Evolutionary conservation across 2,329 filamentous ascomycete species (phyloP).

Genomic region (Sporothrix luriei): DNA sequence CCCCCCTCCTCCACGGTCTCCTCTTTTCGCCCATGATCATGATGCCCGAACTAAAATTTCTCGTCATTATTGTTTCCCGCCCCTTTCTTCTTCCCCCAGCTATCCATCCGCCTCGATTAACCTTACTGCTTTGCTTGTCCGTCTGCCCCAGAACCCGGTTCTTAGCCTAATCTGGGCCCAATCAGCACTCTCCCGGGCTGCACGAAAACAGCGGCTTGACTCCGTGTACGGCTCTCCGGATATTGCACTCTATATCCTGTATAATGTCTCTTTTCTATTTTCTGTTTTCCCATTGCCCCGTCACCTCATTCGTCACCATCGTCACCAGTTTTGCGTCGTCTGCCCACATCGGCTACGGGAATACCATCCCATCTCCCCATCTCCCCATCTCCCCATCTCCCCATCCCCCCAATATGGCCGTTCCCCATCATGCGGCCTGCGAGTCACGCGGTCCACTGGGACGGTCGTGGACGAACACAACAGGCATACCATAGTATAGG

Average conservation of each 20-base stretch:
- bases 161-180: constrained; percentile 26
- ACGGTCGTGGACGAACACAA: neutral
- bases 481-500: neutral
- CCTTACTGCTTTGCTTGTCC: constrained; percentile 12
- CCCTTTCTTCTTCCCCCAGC: neutral
- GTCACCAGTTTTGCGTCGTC: neutral
- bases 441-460: neutral
- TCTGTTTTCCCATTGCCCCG: neutral
- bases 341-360: neutral
- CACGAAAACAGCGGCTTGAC: constrained; percentile 1
- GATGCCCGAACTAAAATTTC: too few relatives aligned
- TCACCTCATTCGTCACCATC: neutral
- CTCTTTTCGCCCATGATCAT: too few relatives aligned
- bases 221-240: constrained; percentile 5
- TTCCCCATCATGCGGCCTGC: neutral
- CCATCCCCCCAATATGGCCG: neutral
- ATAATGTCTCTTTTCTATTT: neutral
- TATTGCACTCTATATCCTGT: constrained; percentile 8
- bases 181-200: neutral
- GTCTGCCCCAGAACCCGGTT: constrained; percentile 27
- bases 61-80: neutral
- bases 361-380: neutral
- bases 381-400: neutral
- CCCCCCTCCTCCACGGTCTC: too few relatives aligned
- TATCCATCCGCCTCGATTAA: neutral